Conservation (phyloP, 108 stramenopile genomes). For the Conticribra guillardii region DNA sequence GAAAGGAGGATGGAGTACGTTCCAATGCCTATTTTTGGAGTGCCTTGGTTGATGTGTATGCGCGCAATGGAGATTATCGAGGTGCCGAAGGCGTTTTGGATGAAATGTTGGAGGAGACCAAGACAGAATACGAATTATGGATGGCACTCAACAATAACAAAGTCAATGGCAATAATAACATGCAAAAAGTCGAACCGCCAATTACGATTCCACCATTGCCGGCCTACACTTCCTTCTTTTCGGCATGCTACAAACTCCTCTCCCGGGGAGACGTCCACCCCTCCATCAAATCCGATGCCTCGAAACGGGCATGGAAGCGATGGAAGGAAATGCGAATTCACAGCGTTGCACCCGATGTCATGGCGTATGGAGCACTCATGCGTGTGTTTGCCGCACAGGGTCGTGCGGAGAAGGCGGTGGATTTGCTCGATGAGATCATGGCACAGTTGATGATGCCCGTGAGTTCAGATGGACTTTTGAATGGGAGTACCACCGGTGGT, state of each 20-base stretch:
- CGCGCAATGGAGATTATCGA: conserved; percentile 76
- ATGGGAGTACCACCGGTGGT: conserved; percentile 37
- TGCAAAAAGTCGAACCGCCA: conserved; percentile 28
- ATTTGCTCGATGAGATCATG: conserved; percentile 80
- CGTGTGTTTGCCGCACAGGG: conserved; percentile 78
- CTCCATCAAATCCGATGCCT: conserved; percentile 72
- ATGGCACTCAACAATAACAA: conserved; percentile 1
- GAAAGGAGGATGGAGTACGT: conserved; percentile 53
- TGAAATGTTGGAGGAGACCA: conserved; percentile 67
- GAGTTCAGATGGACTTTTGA: conserved; percentile 31
- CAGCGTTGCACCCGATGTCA: conserved; percentile 77
- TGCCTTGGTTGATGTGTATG: conserved; percentile 83
- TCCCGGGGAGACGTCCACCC: conserved; percentile 70
- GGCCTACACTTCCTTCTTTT: conserved; percentile 83
- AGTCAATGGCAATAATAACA: neutral
- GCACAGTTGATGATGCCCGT: conserved; percentile 45
- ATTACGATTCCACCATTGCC: conserved; percentile 63
- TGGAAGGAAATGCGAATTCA: conserved; percentile 89
- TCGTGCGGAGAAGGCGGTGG: conserved; percentile 75
- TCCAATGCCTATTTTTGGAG: conserved; percentile 76
- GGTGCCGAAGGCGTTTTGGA: conserved; percentile 73
- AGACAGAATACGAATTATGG: conserved; percentile 25
- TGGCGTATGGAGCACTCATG: conserved; percentile 86
- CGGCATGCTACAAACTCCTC: conserved; percentile 83
- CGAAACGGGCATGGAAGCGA: conserved; percentile 71